Conservation (phyloP, 176 grass and related monocot species). For the Saccharum spontaneum region DNA sequence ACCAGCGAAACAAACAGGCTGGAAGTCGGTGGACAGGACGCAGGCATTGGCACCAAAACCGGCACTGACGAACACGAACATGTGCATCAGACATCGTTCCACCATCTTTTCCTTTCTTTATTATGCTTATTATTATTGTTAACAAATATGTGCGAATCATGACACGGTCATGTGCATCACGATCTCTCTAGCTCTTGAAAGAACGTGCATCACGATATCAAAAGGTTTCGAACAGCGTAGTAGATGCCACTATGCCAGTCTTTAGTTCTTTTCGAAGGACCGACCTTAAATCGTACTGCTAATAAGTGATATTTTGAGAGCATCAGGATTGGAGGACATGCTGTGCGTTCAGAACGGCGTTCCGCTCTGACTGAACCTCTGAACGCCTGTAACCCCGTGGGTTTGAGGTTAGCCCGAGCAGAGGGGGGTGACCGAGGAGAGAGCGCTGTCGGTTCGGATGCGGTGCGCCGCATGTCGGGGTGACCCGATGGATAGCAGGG, state of each 20-base stretch:
- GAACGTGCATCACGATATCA: too few relatives aligned
- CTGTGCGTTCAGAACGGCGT: too few relatives aligned
- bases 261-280: not conserved
- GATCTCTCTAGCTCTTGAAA: not conserved
- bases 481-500: not conserved
- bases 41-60: too few relatives aligned
- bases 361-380: too few relatives aligned
- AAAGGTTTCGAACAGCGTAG: not conserved
- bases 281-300: too few relatives aligned
- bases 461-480: not conserved
- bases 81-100: not conserved
- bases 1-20: too few relatives aligned
- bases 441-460: not conserved
- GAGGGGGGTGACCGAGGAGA: too few relatives aligned
- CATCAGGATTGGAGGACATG: too few relatives aligned
- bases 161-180: not conserved
- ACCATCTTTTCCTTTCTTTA: not conserved
- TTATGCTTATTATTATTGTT: not conserved
- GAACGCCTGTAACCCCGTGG: too few relatives aligned
- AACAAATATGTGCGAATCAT: not conserved
- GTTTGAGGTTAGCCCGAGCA: too few relatives aligned
- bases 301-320: too few relatives aligned
- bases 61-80: too few relatives aligned
- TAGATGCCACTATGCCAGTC: not conserved
- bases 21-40: not conserved